Conservation (phyloP, 2,329 filamentous ascomycete species). For the Exophiala sp. region DNA sequence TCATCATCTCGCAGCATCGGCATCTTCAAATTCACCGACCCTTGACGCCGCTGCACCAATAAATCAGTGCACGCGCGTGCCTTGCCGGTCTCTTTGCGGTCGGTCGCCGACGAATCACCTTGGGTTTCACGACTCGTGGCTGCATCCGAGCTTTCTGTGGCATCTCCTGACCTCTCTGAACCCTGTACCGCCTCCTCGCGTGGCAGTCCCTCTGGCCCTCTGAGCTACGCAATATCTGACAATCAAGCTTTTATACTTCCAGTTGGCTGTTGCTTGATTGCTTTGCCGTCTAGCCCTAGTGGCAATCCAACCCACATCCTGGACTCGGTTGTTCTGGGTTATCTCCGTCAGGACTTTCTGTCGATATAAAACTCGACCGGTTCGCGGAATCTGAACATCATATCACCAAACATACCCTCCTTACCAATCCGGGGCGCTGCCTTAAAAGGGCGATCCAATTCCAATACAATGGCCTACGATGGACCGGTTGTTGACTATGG, state of each 20-base stretch:
- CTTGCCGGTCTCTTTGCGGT: slow-evolving; percentile 3
- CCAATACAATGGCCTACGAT: slow-evolving; percentile 15
- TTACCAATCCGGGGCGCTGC: too few relatives aligned
- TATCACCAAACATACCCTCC: neutral
- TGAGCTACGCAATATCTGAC: slow-evolving; percentile 15
- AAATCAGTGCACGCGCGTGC: slow-evolving; percentile 10
- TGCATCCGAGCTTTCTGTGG: slow-evolving; percentile 14
- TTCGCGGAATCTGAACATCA: neutral
- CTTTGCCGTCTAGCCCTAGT: slow-evolving; percentile 2
- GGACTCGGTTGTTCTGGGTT: slow-evolving; percentile 10
- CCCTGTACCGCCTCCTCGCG: slow-evolving; percentile 2
- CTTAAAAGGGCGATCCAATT: too few relatives aligned
- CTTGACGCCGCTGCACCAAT: slow-evolving; percentile 14
- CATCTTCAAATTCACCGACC: slow-evolving; percentile 2
- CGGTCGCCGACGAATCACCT: slow-evolving; percentile 18
- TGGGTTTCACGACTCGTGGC: slow-evolving; percentile 15
- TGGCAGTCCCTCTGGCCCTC: neutral
- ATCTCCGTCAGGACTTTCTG: neutral
- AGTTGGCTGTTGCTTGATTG: slow-evolving; percentile 10
- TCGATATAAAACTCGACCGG: slow-evolving; percentile 1
- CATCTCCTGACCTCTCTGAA: slow-evolving; percentile 2
- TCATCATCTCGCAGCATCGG: slow-evolving; percentile 3
- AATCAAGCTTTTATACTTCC: slow-evolving; percentile 20
- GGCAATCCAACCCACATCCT: slow-evolving; percentile 2
- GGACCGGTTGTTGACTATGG: slow-evolving; percentile 20